Evolutionary conservation across 768 basidiomycete genomes (phyloP).

Genomic region (Fomitopsis pulvina): DNA sequence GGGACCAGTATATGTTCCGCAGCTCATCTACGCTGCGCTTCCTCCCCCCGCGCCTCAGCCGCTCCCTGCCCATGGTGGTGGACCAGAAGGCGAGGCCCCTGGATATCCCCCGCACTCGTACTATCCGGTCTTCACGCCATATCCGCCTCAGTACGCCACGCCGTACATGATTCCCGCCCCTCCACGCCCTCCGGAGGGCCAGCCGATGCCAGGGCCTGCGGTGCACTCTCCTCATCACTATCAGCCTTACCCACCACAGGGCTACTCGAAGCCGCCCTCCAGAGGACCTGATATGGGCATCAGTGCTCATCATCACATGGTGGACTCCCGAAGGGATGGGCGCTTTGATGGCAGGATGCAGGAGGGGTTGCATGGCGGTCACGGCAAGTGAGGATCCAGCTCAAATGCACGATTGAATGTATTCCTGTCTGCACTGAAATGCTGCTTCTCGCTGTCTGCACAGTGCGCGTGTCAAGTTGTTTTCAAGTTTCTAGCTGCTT

Average conservation of each 20-base stretch:
- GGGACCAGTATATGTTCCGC: constrained; percentile 44
- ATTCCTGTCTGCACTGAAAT: too few species aligned
- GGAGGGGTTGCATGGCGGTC: neutral
- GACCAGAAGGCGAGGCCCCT: constrained; percentile 36
- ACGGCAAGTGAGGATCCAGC: constrained; percentile 2
- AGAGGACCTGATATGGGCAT: constrained; percentile 10
- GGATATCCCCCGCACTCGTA: constrained; percentile 34
- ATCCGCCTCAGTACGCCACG: constrained; percentile 38
- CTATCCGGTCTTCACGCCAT: constrained; percentile 39
- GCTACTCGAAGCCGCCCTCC: constrained; percentile 34
- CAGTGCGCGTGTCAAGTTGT: neutral
- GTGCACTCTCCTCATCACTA: constrained; percentile 23
- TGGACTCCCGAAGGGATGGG: constrained; percentile 10
- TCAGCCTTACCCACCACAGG: constrained; percentile 28
- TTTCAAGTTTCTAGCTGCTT: neutral
- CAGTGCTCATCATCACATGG: constrained; percentile 11
- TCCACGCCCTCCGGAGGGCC: constrained; percentile 11
- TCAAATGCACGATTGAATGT: constrained; percentile 1
- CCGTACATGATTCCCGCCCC: constrained; percentile 39
- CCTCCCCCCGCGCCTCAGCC: constrained; percentile 35
- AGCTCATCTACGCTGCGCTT: constrained; percentile 36
- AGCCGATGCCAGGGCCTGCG: constrained; percentile 5
- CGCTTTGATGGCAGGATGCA: constrained; percentile 8
- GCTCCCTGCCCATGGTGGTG: constrained; percentile 24
- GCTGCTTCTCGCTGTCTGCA: neutral